A percentile compares a stretch with the other conserved stretches of the same genome.
phyloP scores from a whole-genome alignment of 208 protist genomes.

The Strigomonas culicis region DNA sequence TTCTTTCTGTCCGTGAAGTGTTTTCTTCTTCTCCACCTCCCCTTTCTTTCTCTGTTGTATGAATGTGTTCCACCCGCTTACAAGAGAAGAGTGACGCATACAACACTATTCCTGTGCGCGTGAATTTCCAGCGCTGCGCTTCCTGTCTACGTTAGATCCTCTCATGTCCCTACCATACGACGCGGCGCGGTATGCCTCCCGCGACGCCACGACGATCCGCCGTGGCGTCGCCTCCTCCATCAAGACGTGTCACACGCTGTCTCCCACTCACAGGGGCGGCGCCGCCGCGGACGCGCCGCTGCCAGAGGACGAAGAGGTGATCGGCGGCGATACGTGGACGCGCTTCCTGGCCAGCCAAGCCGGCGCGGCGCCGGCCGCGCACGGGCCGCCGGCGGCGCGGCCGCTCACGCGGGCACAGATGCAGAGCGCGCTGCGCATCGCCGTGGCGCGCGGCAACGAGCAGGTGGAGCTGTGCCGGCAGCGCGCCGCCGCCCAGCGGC shows the following conservation, averaged over 20 bases:
- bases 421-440: slow-evolving; percentile 25
- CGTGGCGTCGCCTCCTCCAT: slow-evolving; percentile 11
- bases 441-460: slow-evolving; percentile 39
- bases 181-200: slow-evolving; percentile 14
- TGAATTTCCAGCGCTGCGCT: no score
- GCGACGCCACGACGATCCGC: slow-evolving; percentile 21
- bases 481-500: slow-evolving; percentile 18
- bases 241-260: neutral
- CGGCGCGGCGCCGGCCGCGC: neutral
- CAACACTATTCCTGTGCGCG: no score
- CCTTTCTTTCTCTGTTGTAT: neutral
- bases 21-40: neutral
- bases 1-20: neutral
- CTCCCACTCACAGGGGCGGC: neutral
- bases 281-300: neutral
- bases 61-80: neutral
- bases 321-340: slow-evolving; percentile 42
- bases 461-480: slow-evolving; percentile 30
- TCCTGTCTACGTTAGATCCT: neutral
- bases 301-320: slow-evolving; percentile 11
- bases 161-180: slow-evolving; percentile 15
- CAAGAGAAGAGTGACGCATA: no score
- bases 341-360: slow-evolving; percentile 23
- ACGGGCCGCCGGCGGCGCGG: neutral
- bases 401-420: slow-evolving; percentile 16